Base-by-base conservation (phyloP, 108 stramenopile species). In the Cyclotella cryptica region DNA sequence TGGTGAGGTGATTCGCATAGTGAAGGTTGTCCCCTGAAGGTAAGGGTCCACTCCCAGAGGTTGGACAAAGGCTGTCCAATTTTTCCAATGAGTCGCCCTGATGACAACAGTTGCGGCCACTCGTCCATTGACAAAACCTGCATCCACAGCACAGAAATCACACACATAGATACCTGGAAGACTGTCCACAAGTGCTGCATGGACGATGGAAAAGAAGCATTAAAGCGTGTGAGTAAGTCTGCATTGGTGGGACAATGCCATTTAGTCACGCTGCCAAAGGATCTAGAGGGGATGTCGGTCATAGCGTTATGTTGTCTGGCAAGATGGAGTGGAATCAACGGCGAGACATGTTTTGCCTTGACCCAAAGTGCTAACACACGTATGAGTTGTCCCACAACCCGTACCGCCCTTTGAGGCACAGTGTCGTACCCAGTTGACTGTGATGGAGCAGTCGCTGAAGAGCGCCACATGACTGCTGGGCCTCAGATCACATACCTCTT, bases 241-340 rank as follows among this genome's bases (percentile, higher is more conserved):
- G 2, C 35, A 15, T 74, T 24, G 49, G 60, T 45, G 29, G 29
- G 44, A 49, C 64, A 81, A 11, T 74, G 69, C 80, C 80, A 74
- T 29, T 74, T 30, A 15, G 66, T 24, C 7, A 53, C 43, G 44
- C 79, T 80, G 13, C 72, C 72, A 54, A 74, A 81, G 0, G 73
- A 74, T 0, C 73, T 29, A 1, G 80, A 81, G 8, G 80, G 80
- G 18, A 69, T 74, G 19, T 80, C 80, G 15, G 73, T 71, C 65
- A 81, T 74, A n/a, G n/a, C n/a, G n/a, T n/a, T n/a, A n/a, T n/a
- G n/a, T n/a, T n/a, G n/a, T n/a, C n/a, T n/a, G n/a, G n/a, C n/a
- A n/a, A n/a, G n/a, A n/a, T 80, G 72, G 15, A 74, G 51, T 9
- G 72, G 62, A 0, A 51, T 74, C 26, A 80, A 15, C 0, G 65